Conservation (phyloP, 352 stramenopile species). For the Phytophthora constricta region DNA sequence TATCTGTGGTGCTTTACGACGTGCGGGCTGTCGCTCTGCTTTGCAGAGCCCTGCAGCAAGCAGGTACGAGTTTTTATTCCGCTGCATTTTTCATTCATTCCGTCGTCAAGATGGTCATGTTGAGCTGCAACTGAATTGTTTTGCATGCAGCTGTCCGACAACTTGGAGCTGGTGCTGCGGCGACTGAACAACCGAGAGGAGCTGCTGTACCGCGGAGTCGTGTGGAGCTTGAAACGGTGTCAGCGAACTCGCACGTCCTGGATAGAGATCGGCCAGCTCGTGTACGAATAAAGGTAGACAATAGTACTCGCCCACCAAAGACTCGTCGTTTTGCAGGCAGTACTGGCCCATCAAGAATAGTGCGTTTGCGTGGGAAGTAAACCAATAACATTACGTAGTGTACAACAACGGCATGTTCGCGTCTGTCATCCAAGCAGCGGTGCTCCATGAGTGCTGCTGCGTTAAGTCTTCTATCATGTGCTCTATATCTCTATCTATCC, state of each 20-base stretch:
- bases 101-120: neutral
- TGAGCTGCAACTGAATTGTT: neutral
- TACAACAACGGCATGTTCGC: constrained; percentile 29
- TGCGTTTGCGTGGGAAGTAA: constrained; percentile 24
- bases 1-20: constrained; percentile 75
- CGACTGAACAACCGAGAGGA: constrained; percentile 75
- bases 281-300: constrained; percentile 53
- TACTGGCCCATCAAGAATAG: constrained; percentile 5
- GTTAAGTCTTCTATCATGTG: constrained; percentile 35
- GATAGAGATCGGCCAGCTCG: constrained; percentile 76
- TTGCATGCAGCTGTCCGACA: constrained; percentile 56
- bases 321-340: constrained; percentile 11
- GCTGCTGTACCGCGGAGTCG: constrained; percentile 70
- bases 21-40: constrained; percentile 64
- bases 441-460: constrained; percentile 7
- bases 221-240: constrained; percentile 62
- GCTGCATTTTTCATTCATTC: neutral
- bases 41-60: constrained; percentile 70
- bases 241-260: constrained; percentile 59
- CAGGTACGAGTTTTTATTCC: constrained; percentile 50
- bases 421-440: constrained; percentile 10
- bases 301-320: constrained; percentile 17
- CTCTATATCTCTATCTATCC: constrained; percentile 35
- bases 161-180: constrained; percentile 65
- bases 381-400: constrained; percentile 42